These are phyloP conservation scores for Cornus florida DNA, from an alignment of 148 eudicot genomes.

Conservation along the genomic window DNA sequence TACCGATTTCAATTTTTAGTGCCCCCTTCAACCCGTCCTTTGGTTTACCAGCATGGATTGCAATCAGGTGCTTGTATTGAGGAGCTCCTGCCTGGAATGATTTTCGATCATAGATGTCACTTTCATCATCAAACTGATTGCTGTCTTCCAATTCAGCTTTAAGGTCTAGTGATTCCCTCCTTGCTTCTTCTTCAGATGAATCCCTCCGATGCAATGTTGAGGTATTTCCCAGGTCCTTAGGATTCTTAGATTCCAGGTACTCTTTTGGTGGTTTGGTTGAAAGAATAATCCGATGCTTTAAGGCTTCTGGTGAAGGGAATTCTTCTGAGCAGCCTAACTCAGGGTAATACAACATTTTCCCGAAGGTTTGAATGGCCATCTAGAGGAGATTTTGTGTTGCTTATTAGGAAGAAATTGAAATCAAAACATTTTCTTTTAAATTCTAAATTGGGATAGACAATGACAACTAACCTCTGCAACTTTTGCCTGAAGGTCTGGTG, in stretches of 20 bases:
- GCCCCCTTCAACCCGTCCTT: slow-evolving; percentile 56
- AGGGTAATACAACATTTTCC: slow-evolving; percentile 53
- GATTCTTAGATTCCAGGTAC: slow-evolving; percentile 50
- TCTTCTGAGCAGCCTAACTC: slow-evolving; percentile 36
- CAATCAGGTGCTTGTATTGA: slow-evolving; percentile 64
- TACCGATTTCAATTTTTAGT: slow-evolving; percentile 35
- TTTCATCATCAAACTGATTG: slow-evolving; percentile 33
- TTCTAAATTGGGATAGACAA: no score
- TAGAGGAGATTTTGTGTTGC: slow-evolving; percentile 18
- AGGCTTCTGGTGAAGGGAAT: slow-evolving; percentile 68
- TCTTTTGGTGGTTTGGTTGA: slow-evolving; percentile 80
- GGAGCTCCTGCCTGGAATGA: slow-evolving; percentile 37
- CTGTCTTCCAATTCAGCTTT: slow-evolving; percentile 16
- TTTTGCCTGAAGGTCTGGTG: slow-evolving; percentile 84
- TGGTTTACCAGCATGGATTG: slow-evolving; percentile 79
- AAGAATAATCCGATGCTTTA: slow-evolving; percentile 53
- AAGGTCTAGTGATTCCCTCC: slow-evolving; percentile 21
- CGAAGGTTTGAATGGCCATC: slow-evolving; percentile 71
- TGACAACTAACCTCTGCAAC: slow-evolving; percentile 74
- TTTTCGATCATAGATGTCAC: slow-evolving; percentile 22
- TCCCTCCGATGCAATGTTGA: slow-evolving; percentile 29
- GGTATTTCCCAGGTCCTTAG: slow-evolving; percentile 23
- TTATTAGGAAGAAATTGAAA: background rate
- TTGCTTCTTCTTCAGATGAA: slow-evolving; percentile 49
- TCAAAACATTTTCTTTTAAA: background rate